Evolutionary conservation across 78 protist species (phyloP).

Genomic region (Chrysochromulina parva): DNA sequence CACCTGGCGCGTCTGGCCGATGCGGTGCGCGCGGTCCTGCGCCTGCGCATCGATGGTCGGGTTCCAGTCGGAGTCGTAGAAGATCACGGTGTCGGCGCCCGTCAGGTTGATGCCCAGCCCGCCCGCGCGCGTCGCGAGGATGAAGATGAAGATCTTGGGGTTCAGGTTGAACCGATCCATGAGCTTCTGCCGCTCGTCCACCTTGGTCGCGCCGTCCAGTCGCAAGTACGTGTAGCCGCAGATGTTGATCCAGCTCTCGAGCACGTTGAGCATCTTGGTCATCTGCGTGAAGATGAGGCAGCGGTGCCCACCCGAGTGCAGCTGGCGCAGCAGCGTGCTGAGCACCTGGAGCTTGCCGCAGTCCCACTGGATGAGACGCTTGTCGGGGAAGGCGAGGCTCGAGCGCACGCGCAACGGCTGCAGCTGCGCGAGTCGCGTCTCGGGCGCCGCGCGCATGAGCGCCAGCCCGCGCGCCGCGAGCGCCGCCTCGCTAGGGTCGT

Average conservation of each 20-base stretch:
- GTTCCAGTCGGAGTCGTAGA: conserved; percentile 96
- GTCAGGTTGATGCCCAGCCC: conserved; percentile 96
- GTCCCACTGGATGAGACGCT: conserved; percentile 86
- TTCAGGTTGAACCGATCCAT: conserved; percentile 86
- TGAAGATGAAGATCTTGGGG: conserved; percentile 75
- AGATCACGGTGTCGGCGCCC: conserved; percentile 97
- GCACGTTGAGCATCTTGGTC: conserved; percentile 87
- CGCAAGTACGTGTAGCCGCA: conserved; percentile 85
- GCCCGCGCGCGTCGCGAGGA: conserved; percentile 92
- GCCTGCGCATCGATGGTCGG: conserved; percentile 93
- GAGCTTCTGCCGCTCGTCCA: conserved; percentile 80
- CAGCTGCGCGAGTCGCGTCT: background rate
- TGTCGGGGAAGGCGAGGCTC: conserved; percentile 85
- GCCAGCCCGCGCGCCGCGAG: background rate
- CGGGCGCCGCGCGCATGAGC: background rate
- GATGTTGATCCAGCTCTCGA: conserved; percentile 83
- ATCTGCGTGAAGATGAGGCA: conserved; percentile 70
- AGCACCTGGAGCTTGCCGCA: conserved; percentile 93
- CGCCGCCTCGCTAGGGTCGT: background rate
- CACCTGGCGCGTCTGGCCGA: conserved; percentile 95
- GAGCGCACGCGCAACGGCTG: conserved; percentile 24
- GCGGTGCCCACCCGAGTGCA: conserved; percentile 73
- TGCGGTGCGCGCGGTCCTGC: conserved; percentile 95
- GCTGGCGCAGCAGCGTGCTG: conserved; percentile 42
- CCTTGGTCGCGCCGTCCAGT: conserved; percentile 91